Evolutionary conservation across 768 basidiomycete genomes (phyloP), one percentile per base, ranked within the genome.

Genomic region (Hydnomerulius pinastri): DNA sequence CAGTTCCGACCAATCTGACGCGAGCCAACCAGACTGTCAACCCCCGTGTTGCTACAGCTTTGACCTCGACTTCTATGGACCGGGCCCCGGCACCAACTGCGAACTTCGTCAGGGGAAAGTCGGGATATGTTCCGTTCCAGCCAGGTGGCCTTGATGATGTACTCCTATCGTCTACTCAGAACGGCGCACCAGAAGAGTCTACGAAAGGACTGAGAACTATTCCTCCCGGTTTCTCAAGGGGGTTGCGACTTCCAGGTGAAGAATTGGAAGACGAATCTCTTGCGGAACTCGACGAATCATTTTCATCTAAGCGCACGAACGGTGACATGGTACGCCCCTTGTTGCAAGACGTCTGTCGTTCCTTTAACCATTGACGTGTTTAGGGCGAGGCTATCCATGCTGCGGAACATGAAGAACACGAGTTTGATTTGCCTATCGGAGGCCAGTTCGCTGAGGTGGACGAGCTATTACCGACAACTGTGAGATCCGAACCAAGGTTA

Each of bases 61-160:
- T 90, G 4, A 91, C 86, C 2, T 97, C 94, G 10, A 92, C 90
- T 2, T 90, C 91, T 24, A 69, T 95, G 51, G 82, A 87, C 53
- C 83, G 96, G 43, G 88, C 90, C 3, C 95, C 94, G 7, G 92
- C 85, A 12, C 80, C 87, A 0, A 78, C 77, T 50, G 78, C 81
- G 46, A 86, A 81, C 48, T 98, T 98, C 68, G 94, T 98, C 17
- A 77, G 95, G 50, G 97, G 97, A 38, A 97, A 96, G 69, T 89
- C 93, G 18, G 88, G 89, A 37, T 83, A 95, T 70, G 82, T 95
- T 8, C 97, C 97, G 1, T 98, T 98, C 69, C 81, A 85, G 72
- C 97, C 97, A 6, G 97, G 97, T 39, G 97, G 97, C 2, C 73
- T 98, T 9, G 92, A 92, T 36, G 85, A 86, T 56, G 73, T 76